Percentiles rank a stretch among this genome's conserved stretches.
Conservation (phyloP, 495 filamentous ascomycete genomes). For the Aspergillus kassunensis region DNA sequence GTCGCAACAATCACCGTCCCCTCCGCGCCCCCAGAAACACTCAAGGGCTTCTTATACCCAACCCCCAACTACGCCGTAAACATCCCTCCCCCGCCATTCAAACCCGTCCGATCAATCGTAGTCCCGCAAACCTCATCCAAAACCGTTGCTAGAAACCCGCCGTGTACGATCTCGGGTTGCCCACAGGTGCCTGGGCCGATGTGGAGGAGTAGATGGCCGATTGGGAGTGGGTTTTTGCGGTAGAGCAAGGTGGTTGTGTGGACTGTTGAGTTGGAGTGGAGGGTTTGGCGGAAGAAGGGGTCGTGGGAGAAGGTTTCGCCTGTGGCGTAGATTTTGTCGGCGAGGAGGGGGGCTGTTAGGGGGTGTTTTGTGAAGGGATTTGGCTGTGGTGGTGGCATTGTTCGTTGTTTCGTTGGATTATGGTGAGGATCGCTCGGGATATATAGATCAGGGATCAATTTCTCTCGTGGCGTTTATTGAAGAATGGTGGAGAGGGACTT, state of each 20-base stretch:
- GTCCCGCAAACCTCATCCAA: slow-evolving; percentile 12
- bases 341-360: background rate
- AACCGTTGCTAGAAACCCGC: slow-evolving; percentile 11
- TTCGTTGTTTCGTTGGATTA: background rate
- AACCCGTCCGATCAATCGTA: background rate
- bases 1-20: slow-evolving; percentile 8
- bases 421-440: too few species aligned
- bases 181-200: slow-evolving; percentile 3
- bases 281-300: background rate
- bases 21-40: background rate
- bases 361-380: background rate
- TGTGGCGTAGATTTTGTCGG: background rate
- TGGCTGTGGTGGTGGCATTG: background rate
- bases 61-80: slow-evolving; percentile 8
- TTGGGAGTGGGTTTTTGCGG: background rate
- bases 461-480: too few species aligned
- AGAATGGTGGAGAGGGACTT: too few species aligned
- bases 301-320: background rate
- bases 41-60: slow-evolving; percentile 3
- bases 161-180: slow-evolving; percentile 7
- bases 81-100: slow-evolving; percentile 13
- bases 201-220: slow-evolving; percentile 7
- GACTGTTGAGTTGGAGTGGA: background rate
- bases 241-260: background rate
- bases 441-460: too few species aligned